Evolutionary conservation across 345 rosid species (phyloP).

Genomic region (Linum trigynum): DNA sequence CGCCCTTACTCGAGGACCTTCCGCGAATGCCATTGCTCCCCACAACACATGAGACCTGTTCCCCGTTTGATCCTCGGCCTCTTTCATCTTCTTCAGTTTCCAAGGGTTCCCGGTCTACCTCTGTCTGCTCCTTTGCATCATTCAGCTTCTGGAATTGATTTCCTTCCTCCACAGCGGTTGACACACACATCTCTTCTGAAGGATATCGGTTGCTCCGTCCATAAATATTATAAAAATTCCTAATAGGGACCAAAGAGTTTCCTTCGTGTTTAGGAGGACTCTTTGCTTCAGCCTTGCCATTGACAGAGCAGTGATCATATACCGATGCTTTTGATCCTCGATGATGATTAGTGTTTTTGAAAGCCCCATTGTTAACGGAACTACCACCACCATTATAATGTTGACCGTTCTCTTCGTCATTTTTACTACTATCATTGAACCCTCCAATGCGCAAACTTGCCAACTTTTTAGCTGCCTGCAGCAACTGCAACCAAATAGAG

Average conservation of each 20-base stretch:
- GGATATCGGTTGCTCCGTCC: conserved; percentile 16
- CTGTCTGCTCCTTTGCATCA: conserved; percentile 19
- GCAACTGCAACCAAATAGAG: conserved; percentile 11
- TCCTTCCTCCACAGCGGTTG: conserved; percentile 22
- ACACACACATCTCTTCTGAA: conserved; percentile 23
- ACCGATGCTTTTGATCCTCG: conserved; percentile 22
- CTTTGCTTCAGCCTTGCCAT: conserved; percentile 18
- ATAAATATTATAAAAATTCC: conserved; percentile 16
- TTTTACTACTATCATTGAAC: conserved; percentile 20
- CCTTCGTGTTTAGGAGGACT: conserved; percentile 8
- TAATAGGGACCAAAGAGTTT: conserved; percentile 14
- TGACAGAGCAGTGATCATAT: conserved; percentile 11
- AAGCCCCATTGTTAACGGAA: conserved; percentile 16
- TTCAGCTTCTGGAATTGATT: conserved; percentile 20
- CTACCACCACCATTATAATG: conserved; percentile 13
- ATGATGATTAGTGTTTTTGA: conserved; percentile 10
- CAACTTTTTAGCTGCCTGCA: conserved; percentile 58
- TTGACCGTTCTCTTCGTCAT: conserved; percentile 20
- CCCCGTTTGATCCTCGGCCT: conserved; percentile 23
- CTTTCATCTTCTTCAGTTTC: conserved; percentile 36
- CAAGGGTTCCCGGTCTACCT: conserved; percentile 17
- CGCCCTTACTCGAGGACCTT: conserved; percentile 41
- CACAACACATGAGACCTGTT: conserved; percentile 18
- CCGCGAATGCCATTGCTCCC: conserved; percentile 31
- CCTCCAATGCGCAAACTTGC: conserved; percentile 48